Evolutionary conservation across 179 eudicot species (phyloP).

Genomic region (Vitellaria paradoxa): DNA sequence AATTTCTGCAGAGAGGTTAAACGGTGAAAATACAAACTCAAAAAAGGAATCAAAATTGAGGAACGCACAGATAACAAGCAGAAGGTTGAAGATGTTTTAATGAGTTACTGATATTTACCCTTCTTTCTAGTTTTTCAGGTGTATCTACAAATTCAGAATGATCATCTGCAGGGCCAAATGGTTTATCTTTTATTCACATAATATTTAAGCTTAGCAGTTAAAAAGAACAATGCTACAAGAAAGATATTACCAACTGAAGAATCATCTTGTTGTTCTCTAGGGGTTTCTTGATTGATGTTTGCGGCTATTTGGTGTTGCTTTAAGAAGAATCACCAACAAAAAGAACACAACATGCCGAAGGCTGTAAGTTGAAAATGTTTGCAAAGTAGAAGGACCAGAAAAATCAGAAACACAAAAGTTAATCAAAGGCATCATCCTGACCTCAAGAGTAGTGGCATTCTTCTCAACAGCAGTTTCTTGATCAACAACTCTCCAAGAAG

Average conservation of each 20-base stretch:
- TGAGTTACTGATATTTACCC: conserved; percentile 43
- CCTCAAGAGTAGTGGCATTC: conserved; percentile 37
- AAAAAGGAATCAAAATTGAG: not conserved
- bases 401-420: not conserved
- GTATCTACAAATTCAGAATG: conserved; percentile 46
- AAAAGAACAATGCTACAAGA: not conserved
- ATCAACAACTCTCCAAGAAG: conserved; percentile 64
- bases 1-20: conserved; percentile 46
- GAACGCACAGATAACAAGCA: not conserved
- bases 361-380: not conserved
- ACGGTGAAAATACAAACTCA: conserved; percentile 9
- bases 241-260: conserved; percentile 37
- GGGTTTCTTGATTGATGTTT: conserved; percentile 38
- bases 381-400: not conserved
- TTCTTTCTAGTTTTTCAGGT: conserved; percentile 58
- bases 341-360: not conserved
- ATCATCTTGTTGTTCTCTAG: conserved; percentile 40
- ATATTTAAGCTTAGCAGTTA: not conserved
- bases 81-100: not conserved
- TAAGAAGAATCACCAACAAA: conserved; percentile 13
- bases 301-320: conserved; percentile 40
- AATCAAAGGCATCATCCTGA: conserved; percentile 24
- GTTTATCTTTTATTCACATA: not conserved
- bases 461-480: conserved; percentile 31
- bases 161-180: conserved; percentile 33